Base-by-base conservation (phyloP, 352 stramenopile species). In the Pythium apleroticum region DNA sequence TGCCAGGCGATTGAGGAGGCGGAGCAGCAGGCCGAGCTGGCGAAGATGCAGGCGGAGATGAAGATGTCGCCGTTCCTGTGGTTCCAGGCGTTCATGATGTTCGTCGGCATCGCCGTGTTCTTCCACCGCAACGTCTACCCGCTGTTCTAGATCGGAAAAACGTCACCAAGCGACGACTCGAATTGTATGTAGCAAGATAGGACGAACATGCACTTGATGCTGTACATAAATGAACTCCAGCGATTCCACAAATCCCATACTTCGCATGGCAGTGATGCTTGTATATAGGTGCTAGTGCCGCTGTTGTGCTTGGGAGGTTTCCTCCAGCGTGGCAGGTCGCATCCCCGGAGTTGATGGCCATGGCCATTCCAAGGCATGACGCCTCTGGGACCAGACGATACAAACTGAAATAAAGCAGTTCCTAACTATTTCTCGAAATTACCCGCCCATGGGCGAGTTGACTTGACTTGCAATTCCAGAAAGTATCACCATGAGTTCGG, bases 31-130 rank as follows among this genome's bases (percentile, higher is more conserved):
- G 60, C 59, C 28, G 60, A 65, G 46, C 19, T 66, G 35, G 30
- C 62, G 37, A 20, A 68, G 24, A 52, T 71, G 31, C 50, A 69
- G 41, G 17, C 73, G 45, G 72, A 85, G 58, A 76, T 88, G 48
- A 75, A 76, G 58, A 78, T 89, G 74, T 86, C 80, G 64, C 81
- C 79, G 43, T 89, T 91, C 66, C 69, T 91, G 39, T 85, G 75
- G 72, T 91, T 89, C 65, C 84, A 91, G 72, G 52, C 83, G 37
- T 81, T 81, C 54, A 65, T 86, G 39, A 85, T 90, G 35, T 56
- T 81, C 11, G 48, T 89, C 24, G 84, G 72, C 3, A 66, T 93
- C 27, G 60, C 65, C 9, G 76, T 86, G 60, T 90, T 91, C 55
- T 72, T 89, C 68, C 80, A 90, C 64, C 84, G 84, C 63, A 91